Evolutionary conservation across 352 stramenopile genomes (phyloP), one percentile per base, ranked within the genome.

Genomic region (Paralagenidium karlingii): DNA sequence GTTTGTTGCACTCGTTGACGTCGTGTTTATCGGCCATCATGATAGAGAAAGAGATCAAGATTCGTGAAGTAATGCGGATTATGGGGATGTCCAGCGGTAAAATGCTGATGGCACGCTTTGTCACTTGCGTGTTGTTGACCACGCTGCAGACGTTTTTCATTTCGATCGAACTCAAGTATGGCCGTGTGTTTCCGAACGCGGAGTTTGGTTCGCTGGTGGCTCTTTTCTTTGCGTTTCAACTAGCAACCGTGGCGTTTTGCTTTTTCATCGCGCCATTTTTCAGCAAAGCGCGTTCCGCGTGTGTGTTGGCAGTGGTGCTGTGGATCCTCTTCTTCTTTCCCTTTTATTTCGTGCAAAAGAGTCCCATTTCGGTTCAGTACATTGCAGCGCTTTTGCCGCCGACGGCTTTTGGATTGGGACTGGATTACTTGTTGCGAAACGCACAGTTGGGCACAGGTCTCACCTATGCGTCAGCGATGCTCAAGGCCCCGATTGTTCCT

Each of bases 51-150:
- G 76, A 88, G 44, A 78, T 67, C 21, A 51, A 66, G 26, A 60
- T 90, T 24, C 68, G 74, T 8, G 68, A 88, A 34, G 60, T 87
- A 29, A 83, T 92, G 68, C 81, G 79, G 60, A 88, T 84, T 49
- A 87, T 87, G 73, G 79, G 79, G 0, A 47, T 88, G 1, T 71
- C 65, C 3, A 71, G 80, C 38, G 33, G 46, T 21, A 75, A 68
- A 19, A 50, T 88, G 30, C 60, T 83, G 19, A 47, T 47, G n/a
- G 82, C 73, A 8, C 83, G 70, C 69, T 56, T 58, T n/a, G 34
- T 74, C 11, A 81, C 68, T 7, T 71, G 47, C 9, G 45, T 50
- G 3, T 24, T 80, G 6, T 34, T 83, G 10, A 62, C 67, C 22
- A 69, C 74, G n/a, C 57, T 55, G 7, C 37, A 77, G 20, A 51